Conservation (phyloP, 2,329 filamentous ascomycete genomes). For the Cladosporium austrohemisphaericum region DNA sequence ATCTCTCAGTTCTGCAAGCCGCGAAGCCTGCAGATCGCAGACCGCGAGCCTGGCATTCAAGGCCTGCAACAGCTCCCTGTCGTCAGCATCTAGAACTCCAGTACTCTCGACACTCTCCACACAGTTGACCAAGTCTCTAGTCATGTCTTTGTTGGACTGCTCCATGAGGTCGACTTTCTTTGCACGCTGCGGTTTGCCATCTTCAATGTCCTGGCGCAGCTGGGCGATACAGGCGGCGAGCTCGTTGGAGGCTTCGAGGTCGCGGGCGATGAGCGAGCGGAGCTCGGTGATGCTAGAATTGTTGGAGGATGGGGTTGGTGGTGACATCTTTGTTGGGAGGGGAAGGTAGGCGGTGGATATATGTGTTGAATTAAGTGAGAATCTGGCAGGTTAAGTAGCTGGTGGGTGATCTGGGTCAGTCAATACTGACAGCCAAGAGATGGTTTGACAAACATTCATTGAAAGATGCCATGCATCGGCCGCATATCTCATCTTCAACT, state of each 20-base stretch:
- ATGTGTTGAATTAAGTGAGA: too few relatives aligned
- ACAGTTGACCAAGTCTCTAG: slow-evolving; percentile 21
- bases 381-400: too few relatives aligned
- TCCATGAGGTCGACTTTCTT: slow-evolving; percentile 18
- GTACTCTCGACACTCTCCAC: slow-evolving; percentile 25
- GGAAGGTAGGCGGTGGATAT: too few relatives aligned
- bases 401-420: too few relatives aligned
- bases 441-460: too few relatives aligned
- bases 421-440: too few relatives aligned
- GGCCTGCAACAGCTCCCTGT: slow-evolving; percentile 25
- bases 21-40: slow-evolving; percentile 23
- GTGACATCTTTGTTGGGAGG: slow-evolving; percentile 8
- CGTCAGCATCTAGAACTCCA: slow-evolving; percentile 15
- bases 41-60: slow-evolving; percentile 23
- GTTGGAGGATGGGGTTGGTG: slow-evolving; percentile 16
- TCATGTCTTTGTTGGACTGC: slow-evolving; percentile 23
- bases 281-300: slow-evolving; percentile 20
- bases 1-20: slow-evolving; percentile 22
- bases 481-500: too few relatives aligned
- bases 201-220: slow-evolving; percentile 19
- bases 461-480: too few relatives aligned
- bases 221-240: slow-evolving; percentile 22
- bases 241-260: slow-evolving; percentile 22
- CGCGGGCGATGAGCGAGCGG: slow-evolving; percentile 20
- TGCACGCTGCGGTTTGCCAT: slow-evolving; percentile 13